phyloP scores from a whole-genome alignment of 139 green algal genomes.

The Penium margaritaceum region DNA sequence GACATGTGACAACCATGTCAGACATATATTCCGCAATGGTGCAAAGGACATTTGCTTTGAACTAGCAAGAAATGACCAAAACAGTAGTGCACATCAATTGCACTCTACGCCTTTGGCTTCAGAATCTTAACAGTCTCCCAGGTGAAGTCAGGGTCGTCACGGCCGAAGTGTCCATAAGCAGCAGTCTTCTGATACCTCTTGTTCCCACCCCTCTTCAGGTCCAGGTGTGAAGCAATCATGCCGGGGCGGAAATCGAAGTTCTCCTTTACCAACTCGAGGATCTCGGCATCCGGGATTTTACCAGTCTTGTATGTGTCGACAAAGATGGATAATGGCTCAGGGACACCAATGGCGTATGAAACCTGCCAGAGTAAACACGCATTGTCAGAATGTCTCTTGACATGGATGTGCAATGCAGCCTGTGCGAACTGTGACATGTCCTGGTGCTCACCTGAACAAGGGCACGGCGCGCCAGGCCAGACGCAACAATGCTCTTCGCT shows the following conservation, averaged over 20 bases:
- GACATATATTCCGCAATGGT: too few species aligned
- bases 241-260: constrained; percentile 91
- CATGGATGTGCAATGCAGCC: too few species aligned
- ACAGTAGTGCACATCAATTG: too few species aligned
- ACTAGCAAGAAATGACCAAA: too few species aligned
- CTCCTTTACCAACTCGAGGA: constrained; percentile 76
- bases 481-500: constrained; percentile 92
- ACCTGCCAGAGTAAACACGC: constrained; percentile 78
- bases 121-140: constrained; percentile 78
- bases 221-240: constrained; percentile 83
- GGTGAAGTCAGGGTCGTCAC: constrained; percentile 87
- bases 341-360: constrained; percentile 92
- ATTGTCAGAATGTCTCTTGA: too few species aligned
- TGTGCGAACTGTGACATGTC: too few species aligned
- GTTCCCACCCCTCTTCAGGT: constrained; percentile 85
- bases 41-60: too few species aligned
- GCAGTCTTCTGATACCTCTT: constrained; percentile 91
- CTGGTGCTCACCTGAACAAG: constrained; percentile 51
- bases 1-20: too few species aligned
- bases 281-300: constrained; percentile 75
- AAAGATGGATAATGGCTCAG: constrained; percentile 90
- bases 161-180: constrained; percentile 93
- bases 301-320: constrained; percentile 94
- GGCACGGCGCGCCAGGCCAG: constrained; percentile 72
- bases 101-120: constrained; percentile 29